Evolutionary conservation across 2,329 filamentous ascomycete species (phyloP).

Genomic region (Amauroascus verrucosus): DNA sequence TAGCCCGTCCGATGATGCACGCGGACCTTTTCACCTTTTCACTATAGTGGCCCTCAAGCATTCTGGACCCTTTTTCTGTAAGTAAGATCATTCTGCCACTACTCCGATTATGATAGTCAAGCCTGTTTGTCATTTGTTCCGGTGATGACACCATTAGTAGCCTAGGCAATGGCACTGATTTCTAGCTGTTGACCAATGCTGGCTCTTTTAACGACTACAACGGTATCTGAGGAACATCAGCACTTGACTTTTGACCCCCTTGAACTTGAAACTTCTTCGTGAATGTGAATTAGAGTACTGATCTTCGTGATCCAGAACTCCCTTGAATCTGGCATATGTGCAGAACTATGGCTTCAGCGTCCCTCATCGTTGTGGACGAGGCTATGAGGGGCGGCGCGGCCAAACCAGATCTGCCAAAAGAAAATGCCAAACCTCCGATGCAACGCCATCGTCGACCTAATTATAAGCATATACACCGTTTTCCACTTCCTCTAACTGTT

Average conservation of each 20-base stretch:
- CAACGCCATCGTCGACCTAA: constrained; percentile 41
- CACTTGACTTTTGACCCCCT: neutral
- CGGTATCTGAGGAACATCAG: constrained; percentile 74
- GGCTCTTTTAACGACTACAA: constrained; percentile 74
- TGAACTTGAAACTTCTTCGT: neutral
- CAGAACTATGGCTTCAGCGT: neutral
- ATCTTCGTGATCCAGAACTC: neutral
- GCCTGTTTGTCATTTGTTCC: constrained; percentile 20
- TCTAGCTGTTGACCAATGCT: constrained; percentile 42
- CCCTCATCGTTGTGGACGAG: neutral
- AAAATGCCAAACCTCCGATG: neutral
- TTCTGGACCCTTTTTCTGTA: too few relatives aligned
- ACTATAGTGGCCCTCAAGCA: too few relatives aligned
- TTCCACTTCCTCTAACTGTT: constrained; percentile 68
- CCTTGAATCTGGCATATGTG: neutral
- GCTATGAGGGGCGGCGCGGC: neutral
- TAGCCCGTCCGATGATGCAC: too few relatives aligned
- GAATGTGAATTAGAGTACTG: neutral
- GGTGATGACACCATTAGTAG: constrained; percentile 39
- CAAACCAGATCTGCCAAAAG: neutral
- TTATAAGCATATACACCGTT: constrained; percentile 67
- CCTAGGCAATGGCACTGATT: constrained; percentile 44
- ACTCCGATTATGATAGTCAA: neutral
- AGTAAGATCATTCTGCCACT: too few relatives aligned
- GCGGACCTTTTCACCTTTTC: too few relatives aligned